Base-by-base conservation (phyloP, 2,329 filamentous ascomycete species). In the Ophiostoma ips region DNA sequence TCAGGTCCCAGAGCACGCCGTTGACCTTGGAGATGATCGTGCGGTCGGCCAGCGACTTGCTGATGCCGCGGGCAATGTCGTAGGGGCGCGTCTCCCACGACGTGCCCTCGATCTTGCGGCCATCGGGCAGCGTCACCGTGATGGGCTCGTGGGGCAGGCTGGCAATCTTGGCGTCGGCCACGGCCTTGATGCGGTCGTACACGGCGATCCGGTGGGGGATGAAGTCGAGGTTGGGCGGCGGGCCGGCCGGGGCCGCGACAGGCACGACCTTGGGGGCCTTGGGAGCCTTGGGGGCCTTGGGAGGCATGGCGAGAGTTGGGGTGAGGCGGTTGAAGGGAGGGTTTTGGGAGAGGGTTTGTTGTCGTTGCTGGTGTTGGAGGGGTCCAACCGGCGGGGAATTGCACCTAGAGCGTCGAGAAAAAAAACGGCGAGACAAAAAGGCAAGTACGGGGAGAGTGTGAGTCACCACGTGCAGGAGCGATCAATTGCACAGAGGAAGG, bases 71-170 rank as follows among this genome's bases (percentile, higher is more conserved):
- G 55, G 79, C 79, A 66, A 95, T 81, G 60, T 82, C 75, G 41
- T 75, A 83, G 6, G 92, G 92, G 15, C 88, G 94, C 58, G 88
- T 95, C 70, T 94, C 87, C 84, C 85, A 96, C 46, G 88, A 81
- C 57, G 83, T 90, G 55, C 85, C 92, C 55, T 77, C 67, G 62
- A 81, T 77, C 59, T 81, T 68, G 58, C 76, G 79, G 56, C 85
- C 85, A 65, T 87, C 81, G 56, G 76, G 77, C 55, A 92, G 73
- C 46, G 82, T 84, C 60, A 90, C 75, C 52, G 73, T 78, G 64
- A 90, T 90, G 56, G 80, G 72, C 61, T 86, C 80, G 58, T 81
- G 81, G 36, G 84, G 81, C 67, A 84, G 83, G 59, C 67, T 66
- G 57, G 79, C 73, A 56, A 87, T 69, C 63, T 92, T 86, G 52